phyloP scores from a whole-genome alignment of 1,139 yeast genomes.

The Hansenula sp. region DNA sequence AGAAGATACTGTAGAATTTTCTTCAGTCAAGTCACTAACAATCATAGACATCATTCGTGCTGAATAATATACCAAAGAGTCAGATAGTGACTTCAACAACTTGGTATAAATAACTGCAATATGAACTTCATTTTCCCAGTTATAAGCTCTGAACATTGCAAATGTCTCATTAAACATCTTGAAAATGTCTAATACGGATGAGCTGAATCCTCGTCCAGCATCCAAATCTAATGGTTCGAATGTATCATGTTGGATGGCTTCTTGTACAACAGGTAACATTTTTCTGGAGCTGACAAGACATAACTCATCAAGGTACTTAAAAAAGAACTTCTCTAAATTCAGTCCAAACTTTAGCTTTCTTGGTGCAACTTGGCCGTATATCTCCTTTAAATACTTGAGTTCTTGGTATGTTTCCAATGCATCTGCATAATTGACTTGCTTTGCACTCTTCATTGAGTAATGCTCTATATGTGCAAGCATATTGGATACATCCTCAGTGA shows the following conservation, averaged over 20 bases:
- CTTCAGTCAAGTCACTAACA: conserved; percentile 44
- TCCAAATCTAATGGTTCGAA: conserved; percentile 51
- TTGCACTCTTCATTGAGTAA: conserved; percentile 30
- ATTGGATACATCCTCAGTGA: conserved; percentile 59
- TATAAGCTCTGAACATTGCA: conserved; percentile 45
- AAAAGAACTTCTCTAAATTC: conserved; percentile 56
- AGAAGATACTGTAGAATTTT: conserved; percentile 16
- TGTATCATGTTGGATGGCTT: conserved; percentile 51
- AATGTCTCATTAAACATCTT: conserved; percentile 57
- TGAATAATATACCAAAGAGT: conserved; percentile 54
- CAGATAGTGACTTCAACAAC: conserved; percentile 57
- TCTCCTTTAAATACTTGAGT: conserved; percentile 50
- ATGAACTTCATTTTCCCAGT: conserved; percentile 64
- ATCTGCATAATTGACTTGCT: conserved; percentile 49
- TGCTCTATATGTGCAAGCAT: conserved; percentile 55
- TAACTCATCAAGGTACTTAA: conserved; percentile 53
- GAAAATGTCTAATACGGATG: conserved; percentile 67
- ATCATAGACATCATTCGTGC: conserved; percentile 41
- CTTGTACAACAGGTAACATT: conserved; percentile 45
- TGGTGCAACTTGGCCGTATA: conserved; percentile 46
- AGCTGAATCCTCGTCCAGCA: conserved; percentile 34
- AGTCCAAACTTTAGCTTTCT: conserved; percentile 39
- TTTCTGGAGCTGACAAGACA: conserved; percentile 49
- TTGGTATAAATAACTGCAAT: conserved; percentile 55
- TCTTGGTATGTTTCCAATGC: conserved; percentile 57